phyloP scores from a whole-genome alignment of 2,329 filamentous ascomycete genomes.

The Chalara sp. region DNA sequence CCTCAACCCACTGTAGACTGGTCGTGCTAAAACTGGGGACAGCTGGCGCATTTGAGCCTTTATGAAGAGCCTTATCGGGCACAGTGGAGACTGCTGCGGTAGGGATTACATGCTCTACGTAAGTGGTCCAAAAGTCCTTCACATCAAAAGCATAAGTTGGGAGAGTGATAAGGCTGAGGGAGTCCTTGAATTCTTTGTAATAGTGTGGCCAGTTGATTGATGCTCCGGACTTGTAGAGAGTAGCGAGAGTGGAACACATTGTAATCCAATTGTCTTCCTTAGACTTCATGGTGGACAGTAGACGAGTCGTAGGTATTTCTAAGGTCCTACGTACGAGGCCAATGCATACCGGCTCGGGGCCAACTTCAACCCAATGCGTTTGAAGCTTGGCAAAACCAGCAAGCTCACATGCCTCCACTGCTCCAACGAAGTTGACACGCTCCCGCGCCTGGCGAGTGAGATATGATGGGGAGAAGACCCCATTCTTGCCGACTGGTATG shows the following conservation, averaged over 20 bases:
- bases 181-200: conserved; percentile 46
- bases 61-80: background rate
- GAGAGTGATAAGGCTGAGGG: conserved; percentile 45
- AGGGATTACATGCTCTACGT: conserved; percentile 32
- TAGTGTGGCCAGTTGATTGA: conserved; percentile 51
- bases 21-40: background rate
- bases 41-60: background rate
- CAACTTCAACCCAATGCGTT: conserved; percentile 64
- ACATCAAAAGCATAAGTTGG: conserved; percentile 56
- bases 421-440: conserved; percentile 60
- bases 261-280: conserved; percentile 52
- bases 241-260: conserved; percentile 47
- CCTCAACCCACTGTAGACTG: background rate
- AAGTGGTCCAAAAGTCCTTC: conserved; percentile 46
- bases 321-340: conserved; percentile 56
- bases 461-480: conserved; percentile 48
- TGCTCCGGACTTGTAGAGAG: conserved; percentile 62
- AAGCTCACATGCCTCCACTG: conserved; percentile 51
- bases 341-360: conserved; percentile 61
- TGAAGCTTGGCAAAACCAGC: conserved; percentile 50
- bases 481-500: conserved; percentile 37
- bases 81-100: background rate
- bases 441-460: conserved; percentile 59
- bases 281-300: conserved; percentile 41
- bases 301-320: conserved; percentile 22